Base-by-base conservation (phyloP, 148 eudicot species). In the Drosera capensis region DNA sequence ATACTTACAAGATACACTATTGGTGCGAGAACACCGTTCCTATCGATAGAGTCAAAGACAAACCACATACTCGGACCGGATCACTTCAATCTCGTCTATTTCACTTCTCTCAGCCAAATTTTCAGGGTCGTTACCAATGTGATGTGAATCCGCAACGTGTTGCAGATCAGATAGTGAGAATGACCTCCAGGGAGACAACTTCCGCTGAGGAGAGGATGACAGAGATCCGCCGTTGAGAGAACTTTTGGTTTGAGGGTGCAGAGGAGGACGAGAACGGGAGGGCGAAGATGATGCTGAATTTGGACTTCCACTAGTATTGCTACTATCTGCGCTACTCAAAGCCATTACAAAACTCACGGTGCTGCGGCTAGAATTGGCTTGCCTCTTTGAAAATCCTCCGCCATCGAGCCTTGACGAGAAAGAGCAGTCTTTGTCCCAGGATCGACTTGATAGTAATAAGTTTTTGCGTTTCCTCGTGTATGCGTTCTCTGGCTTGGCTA, bases 131-230 rank as follows among this genome's bases (percentile, higher is more conserved):
- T 14, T 19, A 0, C 7, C 23, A 8, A 8, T 17, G 11, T 6
- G 45, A 20, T 20, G 7, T 16, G 36, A 1, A 29, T 11, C 37
- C 40, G 63, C 68, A 17, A 55, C 72, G 51, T 68, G 47, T 51
- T 70, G 85, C 55, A 78, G 54, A 65, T 78, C 85, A 31, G 77
- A 78, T 17, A 73, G 66, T 28, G 85, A 78, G 56, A 73, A 62
- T 43, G 79, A 73, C 34, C 85, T 62, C 68, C 57, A 64, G 1
- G 80, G 52, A 51, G 67, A 49, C 39, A 73, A 26, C 43, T 31
- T 57, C 37, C 57, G 47, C 30, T 14, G 46, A 47, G 62, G 62
- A 24, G 72, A 40, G 5, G 51, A 60, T 15, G 41, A 9, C 7
- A 38, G 49, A 12, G 49, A 41, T 37, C 60, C 82, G 35, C 37